Conservation (phyloP, 768 basidiomycete genomes). For the Collybiopsis luxurians region DNA sequence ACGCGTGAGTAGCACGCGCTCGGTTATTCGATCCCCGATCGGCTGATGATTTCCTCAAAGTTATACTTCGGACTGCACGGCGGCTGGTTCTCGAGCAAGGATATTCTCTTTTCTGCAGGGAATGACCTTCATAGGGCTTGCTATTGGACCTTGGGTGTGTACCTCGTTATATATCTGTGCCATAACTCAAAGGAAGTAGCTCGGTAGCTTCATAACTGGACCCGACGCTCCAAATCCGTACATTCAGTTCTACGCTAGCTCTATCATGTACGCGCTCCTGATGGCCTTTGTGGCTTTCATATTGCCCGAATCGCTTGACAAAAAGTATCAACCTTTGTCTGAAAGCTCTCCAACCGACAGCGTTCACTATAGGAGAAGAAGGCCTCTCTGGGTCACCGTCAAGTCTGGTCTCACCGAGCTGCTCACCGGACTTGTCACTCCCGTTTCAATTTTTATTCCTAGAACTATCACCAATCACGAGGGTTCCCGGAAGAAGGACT, state of each 20-base stretch:
- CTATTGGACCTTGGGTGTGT: conserved; percentile 74
- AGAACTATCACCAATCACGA: conserved; percentile 37
- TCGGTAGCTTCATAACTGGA: conserved; percentile 4
- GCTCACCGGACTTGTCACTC: conserved; percentile 49
- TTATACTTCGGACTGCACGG: conserved; percentile 51
- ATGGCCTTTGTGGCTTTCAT: conserved; percentile 40
- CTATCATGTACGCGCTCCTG: conserved; percentile 32
- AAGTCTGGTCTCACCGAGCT: conserved; percentile 26
- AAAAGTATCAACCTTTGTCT: conserved; percentile 7
- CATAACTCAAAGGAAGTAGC: neutral
- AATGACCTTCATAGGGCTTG: conserved; percentile 73
- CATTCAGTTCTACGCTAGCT: conserved; percentile 45
- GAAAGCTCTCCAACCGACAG: neutral
- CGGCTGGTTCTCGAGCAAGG: conserved; percentile 47
- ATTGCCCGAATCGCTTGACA: conserved; percentile 53
- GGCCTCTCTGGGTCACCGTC: conserved; percentile 26
- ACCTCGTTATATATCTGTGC: conserved; percentile 18
- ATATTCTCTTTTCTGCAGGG: conserved; percentile 70
- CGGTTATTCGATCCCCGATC: conserved; percentile 29
- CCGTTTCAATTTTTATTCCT: conserved; percentile 71
- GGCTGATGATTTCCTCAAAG: conserved; percentile 31
- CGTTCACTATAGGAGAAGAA: conserved; percentile 15
- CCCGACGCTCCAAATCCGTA: conserved; percentile 34
- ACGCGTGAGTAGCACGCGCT: conserved; percentile 54
- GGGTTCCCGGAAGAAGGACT: conserved; percentile 50